Percentiles rank a stretch among this genome's conserved stretches.
Conservation (phyloP, 176 grass and related monocot genomes). For the Aegilops umbellulata region DNA sequence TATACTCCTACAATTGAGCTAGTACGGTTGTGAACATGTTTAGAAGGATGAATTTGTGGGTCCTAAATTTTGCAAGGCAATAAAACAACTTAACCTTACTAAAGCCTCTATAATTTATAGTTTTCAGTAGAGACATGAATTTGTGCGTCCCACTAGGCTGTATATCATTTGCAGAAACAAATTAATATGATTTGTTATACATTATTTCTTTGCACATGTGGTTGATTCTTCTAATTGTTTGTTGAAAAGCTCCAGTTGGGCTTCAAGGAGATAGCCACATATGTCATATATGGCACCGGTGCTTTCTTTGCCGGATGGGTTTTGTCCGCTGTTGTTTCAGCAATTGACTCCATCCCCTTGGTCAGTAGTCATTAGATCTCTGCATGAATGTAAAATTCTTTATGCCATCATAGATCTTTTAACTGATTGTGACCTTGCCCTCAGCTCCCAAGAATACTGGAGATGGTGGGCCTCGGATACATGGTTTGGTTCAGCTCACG, state of each 20-base stretch:
- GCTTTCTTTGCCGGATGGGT: slow-evolving; percentile 56
- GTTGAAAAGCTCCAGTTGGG: slow-evolving; percentile 40
- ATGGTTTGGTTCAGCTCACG: slow-evolving; percentile 49
- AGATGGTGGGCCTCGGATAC: slow-evolving; percentile 56
- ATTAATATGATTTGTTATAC: background rate
- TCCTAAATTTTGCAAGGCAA: no score
- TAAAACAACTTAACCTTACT: background rate
- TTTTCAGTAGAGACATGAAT: no score
- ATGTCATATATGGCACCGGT: slow-evolving; percentile 50
- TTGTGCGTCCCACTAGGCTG: background rate
- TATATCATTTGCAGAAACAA: background rate
- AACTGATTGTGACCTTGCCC: background rate
- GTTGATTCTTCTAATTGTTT: background rate
- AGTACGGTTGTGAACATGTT: background rate
- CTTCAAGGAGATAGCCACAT: slow-evolving; percentile 37
- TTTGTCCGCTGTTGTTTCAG: slow-evolving; percentile 51
- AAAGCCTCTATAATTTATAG: background rate
- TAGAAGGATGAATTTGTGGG: no score
- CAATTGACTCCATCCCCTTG: slow-evolving; percentile 65
- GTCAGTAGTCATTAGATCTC: slow-evolving; percentile 30
- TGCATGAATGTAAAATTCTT: background rate
- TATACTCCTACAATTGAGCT: background rate
- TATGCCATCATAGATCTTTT: background rate
- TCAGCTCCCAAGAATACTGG: slow-evolving; percentile 68
- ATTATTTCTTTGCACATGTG: background rate